A percentile compares a stretch with the other conserved stretches of the same genome.
Evolutionary conservation across 2,329 filamentous ascomycete genomes (phyloP).

Genomic region (Niveomyces coronatus): DNA sequence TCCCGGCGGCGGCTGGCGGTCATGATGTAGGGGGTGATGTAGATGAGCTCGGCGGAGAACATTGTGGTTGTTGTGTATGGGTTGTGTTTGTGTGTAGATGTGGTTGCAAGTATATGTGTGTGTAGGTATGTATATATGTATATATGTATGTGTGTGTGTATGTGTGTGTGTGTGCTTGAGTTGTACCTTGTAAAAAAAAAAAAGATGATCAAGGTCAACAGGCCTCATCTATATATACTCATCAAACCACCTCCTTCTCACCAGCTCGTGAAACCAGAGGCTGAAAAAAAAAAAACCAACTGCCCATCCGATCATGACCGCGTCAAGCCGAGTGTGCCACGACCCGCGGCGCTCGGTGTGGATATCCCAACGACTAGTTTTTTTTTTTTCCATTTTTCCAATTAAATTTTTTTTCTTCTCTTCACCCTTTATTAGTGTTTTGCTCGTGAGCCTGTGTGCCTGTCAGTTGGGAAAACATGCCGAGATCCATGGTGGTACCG

Average conservation of each 20-base stretch:
- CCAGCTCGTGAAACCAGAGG: neutral
- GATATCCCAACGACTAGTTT: neutral
- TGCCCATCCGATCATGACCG: conserved; percentile 7
- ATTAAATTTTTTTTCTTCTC: neutral
- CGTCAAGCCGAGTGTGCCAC: conserved; percentile 3
- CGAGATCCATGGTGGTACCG: too few relatives aligned
- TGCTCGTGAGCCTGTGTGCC: too few relatives aligned
- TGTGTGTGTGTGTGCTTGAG: neutral
- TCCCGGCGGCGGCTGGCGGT: conserved; percentile 3
- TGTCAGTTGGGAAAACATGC: too few relatives aligned
- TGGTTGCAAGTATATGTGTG: neutral
- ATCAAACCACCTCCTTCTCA: neutral
- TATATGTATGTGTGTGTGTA: conserved; percentile 6
- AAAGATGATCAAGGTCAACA: too few relatives aligned
- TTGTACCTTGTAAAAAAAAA: too few relatives aligned
- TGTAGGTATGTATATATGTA: neutral
- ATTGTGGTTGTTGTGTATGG: neutral
- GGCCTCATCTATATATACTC: too few relatives aligned
- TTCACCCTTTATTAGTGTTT: neutral
- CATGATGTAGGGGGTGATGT: conserved; percentile 10
- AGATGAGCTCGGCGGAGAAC: conserved; percentile 9
- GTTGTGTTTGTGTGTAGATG: neutral
- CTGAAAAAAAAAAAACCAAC: neutral
- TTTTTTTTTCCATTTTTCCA: neutral
- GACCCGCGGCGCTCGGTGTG: too few relatives aligned